These are phyloP conservation scores for Trichophyton simii DNA, from an alignment of 2,329 filamentous ascomycete genomes.

Conservation along the genomic window DNA sequence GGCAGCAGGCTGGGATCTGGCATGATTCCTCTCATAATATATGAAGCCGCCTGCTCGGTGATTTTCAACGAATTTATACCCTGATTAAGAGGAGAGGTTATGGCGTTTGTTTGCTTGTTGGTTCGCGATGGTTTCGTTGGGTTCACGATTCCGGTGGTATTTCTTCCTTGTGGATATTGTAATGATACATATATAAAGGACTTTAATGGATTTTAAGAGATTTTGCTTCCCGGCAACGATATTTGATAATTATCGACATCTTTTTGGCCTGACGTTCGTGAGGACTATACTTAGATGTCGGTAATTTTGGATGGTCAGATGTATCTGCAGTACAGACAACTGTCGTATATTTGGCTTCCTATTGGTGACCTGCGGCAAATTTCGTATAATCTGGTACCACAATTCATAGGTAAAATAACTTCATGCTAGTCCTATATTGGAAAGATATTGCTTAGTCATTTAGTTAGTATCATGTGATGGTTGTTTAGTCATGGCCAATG, in stretches of 20 bases:
- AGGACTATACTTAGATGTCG: not conserved
- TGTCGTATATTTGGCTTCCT: not conserved
- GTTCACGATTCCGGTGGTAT: not conserved
- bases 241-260: no score
- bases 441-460: not conserved
- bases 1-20: not conserved
- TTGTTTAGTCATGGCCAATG: not conserved
- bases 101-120: not conserved
- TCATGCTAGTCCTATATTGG: not conserved
- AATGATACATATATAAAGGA: not conserved
- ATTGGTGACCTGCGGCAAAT: not conserved
- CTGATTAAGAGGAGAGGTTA: not conserved
- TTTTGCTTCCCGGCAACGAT: not conserved
- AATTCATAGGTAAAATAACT: not conserved
- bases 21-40: not conserved
- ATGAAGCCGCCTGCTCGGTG: not conserved
- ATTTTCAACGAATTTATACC: not conserved
- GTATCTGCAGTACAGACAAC: not conserved
- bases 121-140: not conserved
- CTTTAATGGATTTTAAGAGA: not conserved
- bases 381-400: not conserved
- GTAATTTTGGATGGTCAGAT: not conserved
- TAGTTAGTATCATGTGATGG: not conserved
- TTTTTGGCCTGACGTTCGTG: no score
- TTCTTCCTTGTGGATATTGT: not conserved